Percentiles rank a stretch among this genome's conserved stretches.
Evolutionary conservation across 768 basidiomycete genomes (phyloP).

Genomic region (Tricholoma terreum): DNA sequence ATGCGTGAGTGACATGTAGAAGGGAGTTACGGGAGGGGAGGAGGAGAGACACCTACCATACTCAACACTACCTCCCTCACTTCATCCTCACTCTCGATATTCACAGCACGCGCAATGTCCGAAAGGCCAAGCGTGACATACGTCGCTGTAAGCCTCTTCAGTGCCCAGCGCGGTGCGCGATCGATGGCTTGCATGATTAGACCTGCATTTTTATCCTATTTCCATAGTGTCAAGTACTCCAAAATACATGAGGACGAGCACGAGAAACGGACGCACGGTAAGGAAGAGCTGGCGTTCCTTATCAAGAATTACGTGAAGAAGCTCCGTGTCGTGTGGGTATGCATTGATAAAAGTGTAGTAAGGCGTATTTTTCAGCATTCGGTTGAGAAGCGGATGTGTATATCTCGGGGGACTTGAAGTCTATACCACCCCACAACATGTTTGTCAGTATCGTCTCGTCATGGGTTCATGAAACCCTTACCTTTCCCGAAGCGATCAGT

Average conservation of each 20-base stretch:
- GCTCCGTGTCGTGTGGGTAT: constrained; percentile 56
- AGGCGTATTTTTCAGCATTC: constrained; percentile 63
- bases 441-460: not conserved
- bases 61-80: constrained; percentile 59
- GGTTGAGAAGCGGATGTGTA: constrained; percentile 52
- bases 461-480: constrained; percentile 21
- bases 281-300: constrained; percentile 55
- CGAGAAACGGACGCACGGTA: constrained; percentile 38
- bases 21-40: not conserved
- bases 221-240: not conserved
- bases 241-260: not conserved
- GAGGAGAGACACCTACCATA: constrained; percentile 53
- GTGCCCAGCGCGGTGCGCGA: constrained; percentile 72
- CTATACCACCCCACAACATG: constrained; percentile 21
- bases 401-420: constrained; percentile 67
- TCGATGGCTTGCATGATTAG: constrained; percentile 64
- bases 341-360: constrained; percentile 62
- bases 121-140: constrained; percentile 74
- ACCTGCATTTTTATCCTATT: constrained; percentile 71
- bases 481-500: constrained; percentile 74
- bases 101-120: constrained; percentile 62
- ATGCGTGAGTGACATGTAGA: not conserved
- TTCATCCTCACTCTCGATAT: constrained; percentile 49
- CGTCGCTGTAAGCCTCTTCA: constrained; percentile 78
- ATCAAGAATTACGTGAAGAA: constrained; percentile 44